These are phyloP conservation scores for Butyriboletus appendiculatus DNA, from an alignment of 1,284 basidiomycete genomes.

Conservation along the genomic window DNA sequence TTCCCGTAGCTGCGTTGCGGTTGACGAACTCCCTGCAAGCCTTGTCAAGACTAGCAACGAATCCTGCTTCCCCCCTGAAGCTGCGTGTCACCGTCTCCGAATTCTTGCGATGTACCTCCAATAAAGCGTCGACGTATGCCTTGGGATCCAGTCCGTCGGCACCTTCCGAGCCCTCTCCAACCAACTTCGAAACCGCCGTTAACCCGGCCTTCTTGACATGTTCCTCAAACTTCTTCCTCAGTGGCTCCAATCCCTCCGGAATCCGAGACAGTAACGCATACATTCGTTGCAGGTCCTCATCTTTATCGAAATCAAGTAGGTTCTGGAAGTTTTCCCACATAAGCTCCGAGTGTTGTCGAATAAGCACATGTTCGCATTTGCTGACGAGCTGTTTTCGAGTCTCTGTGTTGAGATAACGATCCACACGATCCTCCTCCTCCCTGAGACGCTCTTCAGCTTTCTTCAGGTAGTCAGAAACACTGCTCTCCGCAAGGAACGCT, in stretches of 20 bases:
- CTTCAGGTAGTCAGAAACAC: constrained; percentile 95
- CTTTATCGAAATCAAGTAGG: constrained; percentile 91
- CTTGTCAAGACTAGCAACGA: constrained; percentile 93
- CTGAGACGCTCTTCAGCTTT: constrained; percentile 91
- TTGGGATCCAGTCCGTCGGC: constrained; percentile 80
- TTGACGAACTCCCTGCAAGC: constrained; percentile 98
- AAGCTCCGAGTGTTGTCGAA: constrained; percentile 83
- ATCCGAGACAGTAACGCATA: constrained; percentile 92
- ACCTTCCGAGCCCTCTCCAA: constrained; percentile 65
- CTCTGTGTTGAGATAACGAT: constrained; percentile 89
- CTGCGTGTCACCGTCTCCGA: constrained; percentile 88
- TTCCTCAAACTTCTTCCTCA: constrained; percentile 91
- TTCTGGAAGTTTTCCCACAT: constrained; percentile 97
- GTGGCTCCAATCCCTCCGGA: constrained; percentile 86
- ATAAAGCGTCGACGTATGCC: constrained; percentile 90
- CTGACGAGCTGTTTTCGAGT: constrained; percentile 86
- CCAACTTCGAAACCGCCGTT: constrained; percentile 81
- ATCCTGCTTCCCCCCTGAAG: constrained; percentile 94
- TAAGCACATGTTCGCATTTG: constrained; percentile 92
- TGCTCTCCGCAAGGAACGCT: constrained; percentile 87
- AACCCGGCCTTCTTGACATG: constrained; percentile 93
- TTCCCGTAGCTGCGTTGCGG: constrained; percentile 86
- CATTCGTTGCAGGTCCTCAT: constrained; percentile 94
- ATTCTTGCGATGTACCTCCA: constrained; percentile 93
- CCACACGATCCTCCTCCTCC: constrained; percentile 96